phyloP scores from a whole-genome alignment of 495 filamentous ascomycete species.

The Xylaria curta region DNA sequence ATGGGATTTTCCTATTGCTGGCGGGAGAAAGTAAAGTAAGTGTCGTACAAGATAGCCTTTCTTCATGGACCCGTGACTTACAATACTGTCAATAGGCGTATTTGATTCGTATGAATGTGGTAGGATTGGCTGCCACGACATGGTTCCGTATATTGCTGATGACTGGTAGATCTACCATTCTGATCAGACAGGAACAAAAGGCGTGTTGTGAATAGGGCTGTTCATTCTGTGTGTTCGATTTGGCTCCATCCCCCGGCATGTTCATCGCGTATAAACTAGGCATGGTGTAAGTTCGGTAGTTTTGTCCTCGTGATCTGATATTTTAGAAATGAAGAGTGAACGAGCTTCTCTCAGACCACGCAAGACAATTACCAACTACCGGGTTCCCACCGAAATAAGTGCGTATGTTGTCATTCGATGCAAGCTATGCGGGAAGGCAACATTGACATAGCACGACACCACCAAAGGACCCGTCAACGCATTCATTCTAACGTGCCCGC shows the following conservation, averaged over 20 bases:
- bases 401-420: slow-evolving; percentile 8
- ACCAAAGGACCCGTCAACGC: slow-evolving; percentile 20
- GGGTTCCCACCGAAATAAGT: slow-evolving; percentile 16
- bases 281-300: slow-evolving; percentile 14
- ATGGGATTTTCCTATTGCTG: slow-evolving; percentile 6
- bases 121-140: slow-evolving; percentile 19
- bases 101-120: slow-evolving; percentile 3
- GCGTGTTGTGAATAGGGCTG: slow-evolving; percentile 6
- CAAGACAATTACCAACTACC: slow-evolving; percentile 17
- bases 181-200: not conserved
- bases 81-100: not conserved
- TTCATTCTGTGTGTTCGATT: not conserved
- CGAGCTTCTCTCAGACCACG: not conserved
- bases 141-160: slow-evolving; percentile 3
- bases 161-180: not conserved
- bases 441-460: slow-evolving; percentile 10
- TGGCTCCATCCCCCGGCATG: slow-evolving; percentile 10
- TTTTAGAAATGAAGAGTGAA: slow-evolving; percentile 16
- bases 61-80: slow-evolving; percentile 1
- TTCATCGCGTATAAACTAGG: slow-evolving; percentile 3
- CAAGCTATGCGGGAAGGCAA: slow-evolving; percentile 15
- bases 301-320: not conserved
- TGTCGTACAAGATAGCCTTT: not conserved
- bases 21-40: slow-evolving; percentile 10
- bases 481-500: not conserved